Percentiles rank a stretch among this genome's conserved stretches.
Conservation (phyloP, 768 basidiomycete genomes). For the Agrocybe pediades region DNA sequence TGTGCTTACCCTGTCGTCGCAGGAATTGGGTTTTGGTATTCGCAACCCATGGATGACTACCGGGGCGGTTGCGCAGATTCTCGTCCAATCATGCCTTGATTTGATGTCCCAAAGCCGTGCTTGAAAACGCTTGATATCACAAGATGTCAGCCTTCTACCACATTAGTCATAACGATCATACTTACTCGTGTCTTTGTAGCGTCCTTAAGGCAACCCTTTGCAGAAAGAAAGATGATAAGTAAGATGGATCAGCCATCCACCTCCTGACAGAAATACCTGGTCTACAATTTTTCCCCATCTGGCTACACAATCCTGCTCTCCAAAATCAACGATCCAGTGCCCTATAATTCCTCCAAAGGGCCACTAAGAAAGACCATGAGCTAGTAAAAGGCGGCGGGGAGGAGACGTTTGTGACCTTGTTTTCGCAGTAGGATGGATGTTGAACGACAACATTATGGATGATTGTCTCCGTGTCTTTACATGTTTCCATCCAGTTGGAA, state of each 20-base stretch:
- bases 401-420: constrained; percentile 21
- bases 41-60: constrained; percentile 23
- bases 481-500: constrained; percentile 25
- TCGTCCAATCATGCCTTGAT: constrained; percentile 25
- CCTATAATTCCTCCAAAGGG: constrained; percentile 31
- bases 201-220: constrained; percentile 28
- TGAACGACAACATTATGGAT: constrained; percentile 26
- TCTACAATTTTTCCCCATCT: constrained; percentile 30
- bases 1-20: constrained; percentile 27
- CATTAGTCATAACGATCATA: neutral
- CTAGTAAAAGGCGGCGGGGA: neutral
- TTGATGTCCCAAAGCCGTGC: constrained; percentile 29
- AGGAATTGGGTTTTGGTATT: constrained; percentile 25
- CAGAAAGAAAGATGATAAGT: neutral
- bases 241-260: neutral
- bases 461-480: constrained; percentile 25
- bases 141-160: neutral
- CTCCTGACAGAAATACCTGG: constrained; percentile 20
- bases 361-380: constrained; percentile 25
- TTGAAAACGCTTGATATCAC: constrained; percentile 24
- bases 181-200: constrained; percentile 26
- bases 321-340: constrained; percentile 29
- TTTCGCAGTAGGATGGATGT: constrained; percentile 29
- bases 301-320: constrained; percentile 27
- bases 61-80: constrained; percentile 31